phyloP scores from a whole-genome alignment of 2,329 filamentous ascomycete species.

The Cryphonectria parasitica region DNA sequence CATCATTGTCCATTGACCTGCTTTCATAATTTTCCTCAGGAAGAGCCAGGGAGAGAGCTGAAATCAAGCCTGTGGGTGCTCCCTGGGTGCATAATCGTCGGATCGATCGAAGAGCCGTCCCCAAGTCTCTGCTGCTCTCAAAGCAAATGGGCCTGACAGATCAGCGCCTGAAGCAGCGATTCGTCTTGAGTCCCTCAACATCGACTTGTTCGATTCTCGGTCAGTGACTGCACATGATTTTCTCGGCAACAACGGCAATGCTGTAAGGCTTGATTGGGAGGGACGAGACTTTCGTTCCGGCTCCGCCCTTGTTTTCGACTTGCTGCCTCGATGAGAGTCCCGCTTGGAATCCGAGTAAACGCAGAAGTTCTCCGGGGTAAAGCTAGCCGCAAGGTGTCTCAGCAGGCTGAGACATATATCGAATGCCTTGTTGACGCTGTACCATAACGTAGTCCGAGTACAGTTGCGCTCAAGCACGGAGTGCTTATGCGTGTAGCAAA shows the following conservation, averaged over 20 bases:
- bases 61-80: background rate
- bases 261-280: background rate
- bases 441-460: background rate
- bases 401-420: background rate
- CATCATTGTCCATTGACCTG: background rate
- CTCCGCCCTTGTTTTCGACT: background rate
- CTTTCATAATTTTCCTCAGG: background rate
- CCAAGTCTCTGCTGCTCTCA: background rate
- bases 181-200: background rate
- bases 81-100: background rate
- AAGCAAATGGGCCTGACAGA: background rate
- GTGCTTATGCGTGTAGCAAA: background rate
- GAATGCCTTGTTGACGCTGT: background rate
- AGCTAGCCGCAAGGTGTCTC: background rate
- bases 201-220: background rate
- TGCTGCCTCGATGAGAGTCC: background rate
- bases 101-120: background rate
- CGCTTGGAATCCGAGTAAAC: background rate
- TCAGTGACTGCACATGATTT: background rate
- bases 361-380: background rate
- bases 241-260: background rate
- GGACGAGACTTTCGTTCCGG: background rate
- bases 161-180: background rate
- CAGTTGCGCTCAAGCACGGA: background rate
- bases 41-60: background rate